Evolutionary conservation across 2,329 filamentous ascomycete genomes (phyloP), one percentile per base, ranked within the genome.

Genomic region (Thielaviopsis populi): DNA sequence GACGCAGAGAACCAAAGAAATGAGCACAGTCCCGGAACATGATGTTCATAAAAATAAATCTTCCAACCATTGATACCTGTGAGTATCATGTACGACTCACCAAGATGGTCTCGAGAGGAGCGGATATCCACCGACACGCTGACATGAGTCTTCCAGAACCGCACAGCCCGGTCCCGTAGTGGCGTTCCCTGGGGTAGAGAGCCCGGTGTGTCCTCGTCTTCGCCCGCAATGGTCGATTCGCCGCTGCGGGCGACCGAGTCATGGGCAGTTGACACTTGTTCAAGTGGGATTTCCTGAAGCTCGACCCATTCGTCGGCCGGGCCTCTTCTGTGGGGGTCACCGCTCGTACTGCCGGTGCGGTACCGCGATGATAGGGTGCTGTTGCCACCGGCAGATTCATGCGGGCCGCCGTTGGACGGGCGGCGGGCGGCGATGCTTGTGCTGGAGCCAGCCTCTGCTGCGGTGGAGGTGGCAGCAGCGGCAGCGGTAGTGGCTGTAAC

Each of bases 61-160:
- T 3, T 33, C n/a, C 22, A 46, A 2, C 19, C 50, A 56, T 56
- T 37, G 27, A 33, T 8, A 27, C 8, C 8, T 24, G 59, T 15
- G 37, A 30, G 5, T 58, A 33, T 24, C 27, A 58, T 27, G 27
- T 3, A 33, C 7, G 10, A 59, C 65, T 62, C 50, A 66, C 65
- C 65, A 15, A 66, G 59, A 59, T 66, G 65, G 37, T 66, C 65
- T 13, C 65, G 62, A 6, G 62, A 64, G 11, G 48, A 56, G 15
- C 42, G 50, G 15, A 62, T 64, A 19, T 66, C 65, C 19, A 66
- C 65, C 4, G 62, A 63, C 19, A 66, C 59, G 33, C 59, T 62
- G 27, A 66, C 37, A 59, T 64, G 50, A 6, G 58, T 19, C 17
- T 62, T 64, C 65, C 65, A 66, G 30, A 58, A 63, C 37, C 59